Conservation (phyloP, 1,284 basidiomycete species). For the Meira nashicola region DNA sequence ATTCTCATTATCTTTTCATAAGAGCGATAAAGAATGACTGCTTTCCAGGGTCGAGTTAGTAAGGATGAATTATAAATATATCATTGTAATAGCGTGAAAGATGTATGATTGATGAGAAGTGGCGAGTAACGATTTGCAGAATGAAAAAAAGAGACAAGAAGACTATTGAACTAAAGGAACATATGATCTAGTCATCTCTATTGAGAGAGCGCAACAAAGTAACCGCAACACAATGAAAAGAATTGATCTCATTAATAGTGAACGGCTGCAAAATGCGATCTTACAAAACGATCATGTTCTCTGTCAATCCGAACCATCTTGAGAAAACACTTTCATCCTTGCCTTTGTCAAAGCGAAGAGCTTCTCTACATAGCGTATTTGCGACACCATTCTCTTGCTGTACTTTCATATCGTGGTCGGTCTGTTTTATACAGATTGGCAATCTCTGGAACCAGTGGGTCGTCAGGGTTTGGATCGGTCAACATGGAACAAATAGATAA, state of each 20-base stretch:
- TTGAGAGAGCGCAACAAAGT: background rate
- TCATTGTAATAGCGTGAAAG: too few relatives aligned
- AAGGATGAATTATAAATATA: too few relatives aligned
- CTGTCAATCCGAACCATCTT: background rate
- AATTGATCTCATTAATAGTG: background rate
- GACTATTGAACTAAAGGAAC: too few relatives aligned
- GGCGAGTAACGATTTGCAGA: too few relatives aligned
- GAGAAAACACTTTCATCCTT: background rate
- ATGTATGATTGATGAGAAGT: too few relatives aligned
- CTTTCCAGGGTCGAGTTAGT: too few relatives aligned
- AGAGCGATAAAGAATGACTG: too few relatives aligned
- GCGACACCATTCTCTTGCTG: conserved; percentile 51
- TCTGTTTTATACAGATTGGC: conserved; percentile 53
- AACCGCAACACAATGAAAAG: background rate
- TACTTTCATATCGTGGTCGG: conserved; percentile 50
- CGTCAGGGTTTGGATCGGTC: conserved; percentile 53
- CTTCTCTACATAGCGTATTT: conserved; percentile 34
- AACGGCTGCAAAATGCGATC: background rate
- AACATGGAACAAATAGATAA: conserved; percentile 53
- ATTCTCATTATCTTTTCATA: too few relatives aligned
- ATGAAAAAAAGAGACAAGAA: too few relatives aligned
- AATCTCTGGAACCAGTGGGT: conserved; percentile 52
- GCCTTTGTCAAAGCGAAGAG: background rate
- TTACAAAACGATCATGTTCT: background rate
- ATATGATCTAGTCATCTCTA: background rate